phyloP scores from a whole-genome alignment of 805 yeast genomes.

The Vanderwaltozyma tropicalis region DNA sequence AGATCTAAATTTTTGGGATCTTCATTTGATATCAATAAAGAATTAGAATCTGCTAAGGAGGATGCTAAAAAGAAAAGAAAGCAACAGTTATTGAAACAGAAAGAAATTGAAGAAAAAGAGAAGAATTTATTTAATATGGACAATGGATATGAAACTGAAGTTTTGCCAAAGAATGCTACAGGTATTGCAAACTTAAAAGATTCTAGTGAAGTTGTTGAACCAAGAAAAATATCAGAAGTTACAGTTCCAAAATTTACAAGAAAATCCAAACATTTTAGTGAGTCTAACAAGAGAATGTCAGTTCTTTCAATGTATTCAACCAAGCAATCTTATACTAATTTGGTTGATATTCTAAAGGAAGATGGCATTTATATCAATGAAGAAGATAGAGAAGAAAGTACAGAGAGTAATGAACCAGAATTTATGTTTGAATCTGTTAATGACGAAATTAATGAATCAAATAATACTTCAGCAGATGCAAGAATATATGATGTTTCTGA shows the following conservation, averaged over 20 bases:
- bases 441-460: constrained; percentile 4
- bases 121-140: constrained; percentile 9
- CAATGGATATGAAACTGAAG: constrained; percentile 12
- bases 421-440: constrained; percentile 20
- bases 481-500: constrained; percentile 6
- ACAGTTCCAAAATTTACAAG: constrained; percentile 63
- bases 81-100: constrained; percentile 2
- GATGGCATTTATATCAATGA: constrained; percentile 8
- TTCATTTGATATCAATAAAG: constrained; percentile 29
- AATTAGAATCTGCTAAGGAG: constrained; percentile 15
- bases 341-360: constrained; percentile 35
- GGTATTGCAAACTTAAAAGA: constrained; percentile 18
- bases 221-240: constrained; percentile 49
- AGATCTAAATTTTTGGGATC: constrained; percentile 37
- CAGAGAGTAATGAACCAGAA: constrained; percentile 15
- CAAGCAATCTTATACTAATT: constrained; percentile 50
- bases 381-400: constrained; percentile 1
- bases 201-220: constrained; percentile 22
- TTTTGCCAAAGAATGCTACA: constrained; percentile 21
- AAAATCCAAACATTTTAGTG: constrained; percentile 50
- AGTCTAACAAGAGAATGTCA: constrained; percentile 55
- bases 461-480: constrained; percentile 6
- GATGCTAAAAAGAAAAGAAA: background rate
- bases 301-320: constrained; percentile 67
- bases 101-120: constrained; percentile 3